Base-by-base conservation (phyloP, 306 rosid species). In the Prunus campanulata region DNA sequence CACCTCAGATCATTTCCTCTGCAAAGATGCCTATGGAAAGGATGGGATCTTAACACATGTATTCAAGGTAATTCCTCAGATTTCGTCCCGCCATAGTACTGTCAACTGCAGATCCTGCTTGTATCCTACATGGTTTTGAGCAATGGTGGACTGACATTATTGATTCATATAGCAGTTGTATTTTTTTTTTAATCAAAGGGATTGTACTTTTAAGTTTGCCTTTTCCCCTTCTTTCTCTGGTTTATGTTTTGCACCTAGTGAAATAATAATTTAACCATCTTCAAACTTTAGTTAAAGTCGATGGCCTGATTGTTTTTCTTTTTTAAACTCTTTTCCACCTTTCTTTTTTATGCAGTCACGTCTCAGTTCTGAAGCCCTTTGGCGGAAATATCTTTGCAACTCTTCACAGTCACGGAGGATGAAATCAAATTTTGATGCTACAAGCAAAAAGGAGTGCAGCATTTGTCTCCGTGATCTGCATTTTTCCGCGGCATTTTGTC, bases 401-500 rank as follows among this genome's bases (percentile, higher is more conserved):
- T 85, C 89, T 64, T 74, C 79, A 68, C 76, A 55, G 80, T 80
- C 81, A 50, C 74, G 10, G 64, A 90, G 69, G 76, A 90, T 95
- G 91, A 86, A 79, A 46, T 68, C 65, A 54, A 74, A 47, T 35
- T 87, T 87, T 75, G 86, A 87, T 78, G 84, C 82, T 56, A 50
- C 85, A 55, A 49, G 61, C 52, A 95, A 86, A 81, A 87, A 87
- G 83, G 97, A 92, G 82, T 95, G 99, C 79, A 49, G 88, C 68
- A 75, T 88, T 77, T 95, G 99, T 74, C 85, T 84, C 52, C 76
- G 77, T 46, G 97, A 89, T 83, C 85, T 95, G 48, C 88, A 90
- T 88, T 73, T 91, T 49, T 88, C 97, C 46, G 99, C 97, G 18
- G 87, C 86, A 52, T 77, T 83, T 56, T 95, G 99, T 79, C 81